These are phyloP conservation scores for Myriosclerotinia curreyana DNA, from an alignment of 2,329 filamentous ascomycete genomes.

Conservation along the genomic window DNA sequence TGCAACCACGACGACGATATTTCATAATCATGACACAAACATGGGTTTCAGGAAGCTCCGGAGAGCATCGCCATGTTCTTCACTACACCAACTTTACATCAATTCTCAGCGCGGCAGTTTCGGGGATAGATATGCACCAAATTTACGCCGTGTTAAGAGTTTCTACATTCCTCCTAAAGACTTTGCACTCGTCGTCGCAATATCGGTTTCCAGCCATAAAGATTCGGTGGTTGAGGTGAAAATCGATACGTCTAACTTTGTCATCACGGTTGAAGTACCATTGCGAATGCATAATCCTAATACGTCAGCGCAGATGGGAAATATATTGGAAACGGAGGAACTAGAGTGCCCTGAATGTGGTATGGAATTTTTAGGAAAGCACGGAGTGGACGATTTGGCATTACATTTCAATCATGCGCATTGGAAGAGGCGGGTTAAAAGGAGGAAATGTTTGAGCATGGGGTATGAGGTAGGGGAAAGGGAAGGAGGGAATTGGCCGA, in stretches of 20 bases:
- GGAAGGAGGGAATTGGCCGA: background rate
- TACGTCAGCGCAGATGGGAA: background rate
- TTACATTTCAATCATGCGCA: slow-evolving; percentile 19
- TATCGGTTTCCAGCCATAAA: background rate
- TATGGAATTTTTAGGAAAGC: slow-evolving; percentile 10
- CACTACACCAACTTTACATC: slow-evolving; percentile 15
- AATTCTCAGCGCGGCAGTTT: slow-evolving; percentile 10
- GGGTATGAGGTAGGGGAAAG: slow-evolving; percentile 1
- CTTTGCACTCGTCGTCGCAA: slow-evolving; percentile 2
- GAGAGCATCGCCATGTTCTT: slow-evolving; percentile 19
- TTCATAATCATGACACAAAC: background rate
- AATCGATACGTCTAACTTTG: slow-evolving; percentile 10
- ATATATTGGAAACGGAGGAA: slow-evolving; percentile 2
- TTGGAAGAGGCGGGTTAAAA: slow-evolving; percentile 18
- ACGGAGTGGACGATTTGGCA: slow-evolving; percentile 7
- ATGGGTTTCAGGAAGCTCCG: slow-evolving; percentile 9
- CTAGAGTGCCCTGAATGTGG: slow-evolving; percentile 21
- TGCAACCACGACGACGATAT: background rate
- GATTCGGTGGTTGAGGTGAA: slow-evolving; percentile 10
- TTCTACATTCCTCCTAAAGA: slow-evolving; percentile 12
- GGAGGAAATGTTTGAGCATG: slow-evolving; percentile 10
- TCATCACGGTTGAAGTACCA: slow-evolving; percentile 16
- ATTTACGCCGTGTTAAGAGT: slow-evolving; percentile 19
- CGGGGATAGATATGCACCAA: slow-evolving; percentile 8
- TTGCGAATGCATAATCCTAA: slow-evolving; percentile 5